phyloP scores from a whole-genome alignment of 108 stramenopile species.

The Nitzschia sp. region DNA sequence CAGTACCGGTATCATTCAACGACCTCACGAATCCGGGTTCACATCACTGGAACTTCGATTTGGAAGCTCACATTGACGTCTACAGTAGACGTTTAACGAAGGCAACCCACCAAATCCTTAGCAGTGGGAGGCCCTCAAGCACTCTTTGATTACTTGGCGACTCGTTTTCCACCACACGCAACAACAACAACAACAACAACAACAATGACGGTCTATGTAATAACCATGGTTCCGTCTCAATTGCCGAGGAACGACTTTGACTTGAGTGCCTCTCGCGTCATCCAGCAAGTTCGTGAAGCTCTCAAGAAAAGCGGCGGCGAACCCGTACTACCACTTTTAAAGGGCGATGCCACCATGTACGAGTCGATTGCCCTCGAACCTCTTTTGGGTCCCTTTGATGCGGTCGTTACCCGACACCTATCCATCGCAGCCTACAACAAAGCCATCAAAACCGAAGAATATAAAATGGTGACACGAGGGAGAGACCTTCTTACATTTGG shows the following conservation, averaged over 20 bases:
- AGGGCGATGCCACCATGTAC: conserved; percentile 17
- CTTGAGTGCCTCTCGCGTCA: conserved; percentile 4
- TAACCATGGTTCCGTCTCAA: conserved; percentile 14
- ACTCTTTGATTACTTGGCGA: too few species aligned
- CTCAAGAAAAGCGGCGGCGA: conserved; percentile 21
- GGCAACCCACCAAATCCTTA: too few species aligned
- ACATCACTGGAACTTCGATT: too few species aligned
- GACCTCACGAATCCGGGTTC: too few species aligned
- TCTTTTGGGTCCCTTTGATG: conserved; percentile 7
- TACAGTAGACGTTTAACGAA: too few species aligned
- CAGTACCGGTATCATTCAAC: too few species aligned
- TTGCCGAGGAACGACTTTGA: conserved; percentile 9
- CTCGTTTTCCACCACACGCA: not conserved
- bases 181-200: not conserved
- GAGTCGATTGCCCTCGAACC: conserved; percentile 13
- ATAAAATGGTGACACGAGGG: not conserved
- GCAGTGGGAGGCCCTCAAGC: too few species aligned
- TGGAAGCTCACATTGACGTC: too few species aligned
- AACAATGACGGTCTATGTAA: conserved; percentile 10
- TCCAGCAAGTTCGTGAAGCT: conserved; percentile 16
- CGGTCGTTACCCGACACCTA: not conserved
- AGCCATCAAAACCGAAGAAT: conserved; percentile 14
- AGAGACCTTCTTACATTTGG: conserved; percentile 5
- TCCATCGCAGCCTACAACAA: conserved; percentile 13
- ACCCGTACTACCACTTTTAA: conserved; percentile 15